Conservation (phyloP, 495 filamentous ascomycete species). For the Collariella sp. region DNA sequence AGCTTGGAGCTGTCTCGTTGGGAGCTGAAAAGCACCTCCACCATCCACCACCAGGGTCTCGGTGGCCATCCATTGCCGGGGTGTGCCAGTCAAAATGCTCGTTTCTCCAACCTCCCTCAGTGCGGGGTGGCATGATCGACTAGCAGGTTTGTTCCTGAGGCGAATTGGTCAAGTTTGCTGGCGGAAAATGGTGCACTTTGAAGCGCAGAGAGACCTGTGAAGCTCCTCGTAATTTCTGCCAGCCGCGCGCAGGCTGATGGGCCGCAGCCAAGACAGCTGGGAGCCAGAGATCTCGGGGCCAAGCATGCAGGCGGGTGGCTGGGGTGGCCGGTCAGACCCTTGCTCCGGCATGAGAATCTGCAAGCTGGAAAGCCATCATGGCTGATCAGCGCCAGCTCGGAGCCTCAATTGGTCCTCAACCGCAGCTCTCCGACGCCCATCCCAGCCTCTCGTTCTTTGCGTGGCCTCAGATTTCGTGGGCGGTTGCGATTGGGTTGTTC, state of each 20-base stretch:
- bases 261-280: constrained; percentile 1
- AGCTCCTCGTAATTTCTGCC: constrained; percentile 6
- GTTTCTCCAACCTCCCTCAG: constrained; percentile 6
- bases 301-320: constrained; percentile 9
- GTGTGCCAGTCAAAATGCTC: neutral
- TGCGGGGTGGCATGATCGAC: neutral
- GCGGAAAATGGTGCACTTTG: neutral
- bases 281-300: constrained; percentile 16
- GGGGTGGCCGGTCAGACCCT: constrained; percentile 16
- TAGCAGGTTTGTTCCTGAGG: neutral
- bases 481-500: constrained; percentile 21
- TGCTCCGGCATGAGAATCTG: constrained; percentile 23
- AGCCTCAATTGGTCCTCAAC: constrained; percentile 18
- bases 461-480: constrained; percentile 21
- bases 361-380: constrained; percentile 16
- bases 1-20: constrained; percentile 23
- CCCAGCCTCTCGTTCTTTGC: constrained; percentile 21
- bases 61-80: neutral
- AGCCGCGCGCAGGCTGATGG: neutral
- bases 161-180: neutral
- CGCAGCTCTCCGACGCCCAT: neutral
- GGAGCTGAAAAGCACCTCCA: constrained; percentile 22
- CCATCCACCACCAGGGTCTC: neutral
- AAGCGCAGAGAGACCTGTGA: neutral
- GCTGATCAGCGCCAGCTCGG: constrained; percentile 16